These are phyloP conservation scores for Thozetella sp. DNA, from an alignment of 495 filamentous ascomycete genomes.

Conservation along the genomic window DNA sequence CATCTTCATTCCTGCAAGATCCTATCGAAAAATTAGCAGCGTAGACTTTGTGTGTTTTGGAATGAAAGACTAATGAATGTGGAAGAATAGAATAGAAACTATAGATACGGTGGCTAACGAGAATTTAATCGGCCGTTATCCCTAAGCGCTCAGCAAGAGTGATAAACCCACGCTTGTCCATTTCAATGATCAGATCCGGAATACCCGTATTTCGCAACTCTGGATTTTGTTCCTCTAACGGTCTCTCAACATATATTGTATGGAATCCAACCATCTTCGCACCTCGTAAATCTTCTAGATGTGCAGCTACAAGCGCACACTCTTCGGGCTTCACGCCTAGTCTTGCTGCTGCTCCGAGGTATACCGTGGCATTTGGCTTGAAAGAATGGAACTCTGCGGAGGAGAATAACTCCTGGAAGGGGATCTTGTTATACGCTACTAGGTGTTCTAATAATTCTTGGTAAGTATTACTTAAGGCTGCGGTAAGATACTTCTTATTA, in stretches of 20 bases:
- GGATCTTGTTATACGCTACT: not conserved
- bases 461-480: not conserved
- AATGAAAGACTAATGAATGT: not conserved
- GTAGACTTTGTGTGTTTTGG: not conserved
- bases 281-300: not conserved
- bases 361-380: not conserved
- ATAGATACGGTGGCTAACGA: not conserved
- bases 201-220: not conserved
- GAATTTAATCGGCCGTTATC: not conserved
- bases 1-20: too few species aligned
- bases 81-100: not conserved
- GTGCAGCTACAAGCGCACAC: not conserved
- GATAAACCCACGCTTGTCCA: not conserved
- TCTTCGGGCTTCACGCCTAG: not conserved
- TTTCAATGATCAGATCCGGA: not conserved
- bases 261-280: not conserved
- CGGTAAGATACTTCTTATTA: not conserved
- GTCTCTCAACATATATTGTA: not conserved
- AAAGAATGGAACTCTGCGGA: not conserved
- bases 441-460: not conserved
- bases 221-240: not conserved
- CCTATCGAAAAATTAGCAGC: too few species aligned
- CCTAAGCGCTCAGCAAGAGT: not conserved
- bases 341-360: not conserved
- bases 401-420: not conserved